These are phyloP conservation scores for Mrakia gelida DNA, from an alignment of 768 basidiomycete genomes.

Conservation along the genomic window DNA sequence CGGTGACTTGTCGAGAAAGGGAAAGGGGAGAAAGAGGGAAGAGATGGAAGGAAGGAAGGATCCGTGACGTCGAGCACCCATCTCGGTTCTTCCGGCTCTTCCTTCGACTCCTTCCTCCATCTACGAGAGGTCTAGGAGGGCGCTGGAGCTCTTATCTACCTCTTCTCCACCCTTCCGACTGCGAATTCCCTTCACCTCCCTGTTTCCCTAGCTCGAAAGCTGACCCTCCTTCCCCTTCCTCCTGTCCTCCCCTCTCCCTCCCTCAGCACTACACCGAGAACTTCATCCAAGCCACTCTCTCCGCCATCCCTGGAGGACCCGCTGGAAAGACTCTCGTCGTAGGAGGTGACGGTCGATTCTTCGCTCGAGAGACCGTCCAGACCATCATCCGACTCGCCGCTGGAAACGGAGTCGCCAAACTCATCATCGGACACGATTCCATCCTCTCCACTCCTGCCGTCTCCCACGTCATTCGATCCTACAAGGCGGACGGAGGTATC, in stretches of 20 bases:
- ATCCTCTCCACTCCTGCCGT: constrained; percentile 97
- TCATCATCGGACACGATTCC: constrained; percentile 84
- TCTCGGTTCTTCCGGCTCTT: neutral
- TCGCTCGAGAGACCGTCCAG: constrained; percentile 64
- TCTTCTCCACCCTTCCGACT: neutral
- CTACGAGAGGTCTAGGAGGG: too few species aligned
- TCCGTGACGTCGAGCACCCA: neutral
- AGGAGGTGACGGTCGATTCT: constrained; percentile 95
- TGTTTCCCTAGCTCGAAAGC: constrained; percentile 3
- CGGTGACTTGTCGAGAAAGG: too few species aligned
- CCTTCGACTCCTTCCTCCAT: neutral
- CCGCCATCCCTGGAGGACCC: constrained; percentile 72
- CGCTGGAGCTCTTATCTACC: neutral
- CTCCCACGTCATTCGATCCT: constrained; percentile 90
- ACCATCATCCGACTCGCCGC: constrained; percentile 90
- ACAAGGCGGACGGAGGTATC: constrained; percentile 95
- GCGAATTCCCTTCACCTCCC: constrained; percentile 19
- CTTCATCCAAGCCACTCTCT: constrained; percentile 89
- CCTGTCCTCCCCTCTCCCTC: constrained; percentile 32
- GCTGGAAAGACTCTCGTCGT: constrained; percentile 73
- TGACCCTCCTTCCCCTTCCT: neutral
- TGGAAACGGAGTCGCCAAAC: constrained; percentile 83
- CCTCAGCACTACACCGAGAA: constrained; percentile 95
- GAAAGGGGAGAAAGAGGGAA: neutral
- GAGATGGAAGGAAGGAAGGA: neutral